Evolutionary conservation across 129 eudicot species (phyloP), one percentile per base, ranked within the genome.

Genomic region (Artemisia tridentata): DNA sequence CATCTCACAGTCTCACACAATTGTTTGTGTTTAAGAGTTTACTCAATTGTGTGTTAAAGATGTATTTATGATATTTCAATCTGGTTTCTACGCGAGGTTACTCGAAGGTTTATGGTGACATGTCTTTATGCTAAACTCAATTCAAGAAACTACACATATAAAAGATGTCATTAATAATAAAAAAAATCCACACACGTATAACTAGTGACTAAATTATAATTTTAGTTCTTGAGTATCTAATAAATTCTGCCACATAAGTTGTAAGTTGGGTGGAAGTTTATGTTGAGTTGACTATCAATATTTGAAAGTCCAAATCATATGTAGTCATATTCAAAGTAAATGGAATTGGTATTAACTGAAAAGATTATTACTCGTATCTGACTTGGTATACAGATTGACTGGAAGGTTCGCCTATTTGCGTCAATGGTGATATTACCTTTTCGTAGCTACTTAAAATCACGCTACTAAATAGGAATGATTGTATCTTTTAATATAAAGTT

Each of bases 281-380:
- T 51, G 61, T 11, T 61, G 31, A 62, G 69, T 47, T 48, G 69
- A 72, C 61, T 49, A 23, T 72, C 51, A 48, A 54, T 62, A 55
- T 54, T 54, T 63, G 53, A 43, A 72, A 64, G 72, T 71, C 77
- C 51, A 71, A 71, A 72, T 78, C 77, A 78, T 43, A 54, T 18
- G 68, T 56, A 71, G 76, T 78, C 81, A 1, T 63, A 59, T 78
- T 78, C 81, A 78, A 78, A 71, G 72, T 78, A 63, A 78, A 71
- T 66, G 47, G 68, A 61, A 61, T 23, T 65, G 27, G 67, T 70
- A 38, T 53, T 14, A 45, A 69, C 29, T 18, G 69, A 60, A 57
- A 21, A 60, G 75, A 60, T 46, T 45, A 69, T 27, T 10, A 29
- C 34, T 29, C 34, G 34, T 29, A 53, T 70, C 51, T 70, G 76